phyloP scores from a whole-genome alignment of 2,329 filamentous ascomycete species.

The Phyllachora maydis region DNA sequence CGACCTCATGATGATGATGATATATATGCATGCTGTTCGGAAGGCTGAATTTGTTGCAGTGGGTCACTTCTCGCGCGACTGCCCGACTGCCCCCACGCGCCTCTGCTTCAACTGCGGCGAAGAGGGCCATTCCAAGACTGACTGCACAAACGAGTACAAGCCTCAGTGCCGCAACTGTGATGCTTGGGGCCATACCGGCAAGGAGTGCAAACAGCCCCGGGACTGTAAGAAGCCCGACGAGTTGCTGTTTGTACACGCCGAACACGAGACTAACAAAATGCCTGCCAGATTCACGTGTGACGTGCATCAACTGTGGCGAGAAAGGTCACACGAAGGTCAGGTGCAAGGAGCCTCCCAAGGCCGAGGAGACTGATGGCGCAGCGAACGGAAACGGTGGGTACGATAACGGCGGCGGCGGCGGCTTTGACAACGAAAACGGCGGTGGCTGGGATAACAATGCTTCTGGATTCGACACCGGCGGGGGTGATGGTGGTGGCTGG shows the following conservation, averaged over 20 bases:
- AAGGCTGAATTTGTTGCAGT: conserved; percentile 17
- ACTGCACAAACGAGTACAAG: conserved; percentile 31
- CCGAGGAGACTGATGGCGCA: conserved; percentile 6
- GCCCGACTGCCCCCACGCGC: conserved; percentile 43
- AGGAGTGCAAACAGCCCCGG: conserved; percentile 31
- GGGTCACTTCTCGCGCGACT: conserved; percentile 43
- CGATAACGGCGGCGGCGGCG: conserved; percentile 2
- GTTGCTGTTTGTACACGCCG: background rate
- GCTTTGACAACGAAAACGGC: conserved; percentile 2
- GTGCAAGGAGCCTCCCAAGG: conserved; percentile 14
- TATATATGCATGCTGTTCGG: too few relatives aligned
- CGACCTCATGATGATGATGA: too few relatives aligned
- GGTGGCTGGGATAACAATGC: too few relatives aligned
- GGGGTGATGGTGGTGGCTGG: too few relatives aligned
- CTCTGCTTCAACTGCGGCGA: conserved; percentile 41
- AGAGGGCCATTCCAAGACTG: conserved; percentile 37
- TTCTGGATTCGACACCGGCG: too few relatives aligned
- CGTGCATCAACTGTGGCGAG: conserved; percentile 35
- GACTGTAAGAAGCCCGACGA: conserved; percentile 20
- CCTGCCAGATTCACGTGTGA: conserved; percentile 23
- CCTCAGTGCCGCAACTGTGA: conserved; percentile 30
- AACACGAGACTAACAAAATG: too few relatives aligned
- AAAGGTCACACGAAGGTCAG: conserved; percentile 20
- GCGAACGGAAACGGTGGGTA: conserved; percentile 3
- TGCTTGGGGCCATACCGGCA: conserved; percentile 22